Evolutionary conservation across 192 early-diverging fungal species (phyloP), one percentile per base, ranked within the genome.

Genomic region (Umbelopsis vinacea): DNA sequence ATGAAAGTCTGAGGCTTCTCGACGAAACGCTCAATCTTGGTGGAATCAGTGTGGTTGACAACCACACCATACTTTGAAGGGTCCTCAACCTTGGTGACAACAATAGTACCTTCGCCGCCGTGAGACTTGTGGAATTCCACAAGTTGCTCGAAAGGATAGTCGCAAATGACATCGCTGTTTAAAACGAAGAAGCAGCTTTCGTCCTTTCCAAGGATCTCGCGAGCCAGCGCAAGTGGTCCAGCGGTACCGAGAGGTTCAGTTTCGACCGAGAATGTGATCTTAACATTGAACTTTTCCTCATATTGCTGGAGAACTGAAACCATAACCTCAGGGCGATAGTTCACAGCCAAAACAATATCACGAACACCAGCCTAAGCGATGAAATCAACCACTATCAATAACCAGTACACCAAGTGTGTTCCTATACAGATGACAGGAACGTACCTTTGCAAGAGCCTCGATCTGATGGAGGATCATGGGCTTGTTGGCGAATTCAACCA

Each of bases 401-500:
- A 53, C n/a, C 22, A 37, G 21, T 24, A 14, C 33, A 5, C 4
- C 10, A 38, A 37, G 4, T 22, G 17, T 7, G 15, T 45, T 45
- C 21, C 2, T 26, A 21, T 14, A 73, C 82, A 67, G 40, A 43
- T 43, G 40, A 73, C 82, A 67, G 29, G n/a, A n/a, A 29, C 29
- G 29, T 85, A 97, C 97, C 93, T 97, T 92, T 53, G 92, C 95
- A 10, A 99, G 86, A 6, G 92, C 95, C 79, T 97, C 97, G 74
- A 99, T 98, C 85, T 99, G 98, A 83, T 99, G 98, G 70, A 97
- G 87, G 83, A 99, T 97, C 93, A 99, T 98, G 69, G 95, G 97
- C 82, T 89, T 93, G 89, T 99, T 99, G 45, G 94, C 95, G 85
- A 99, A 99, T 84, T 99, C 97, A n/a, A 99, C 97, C 55, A 99